These are phyloP conservation scores for Phytophthora uliginosa DNA, from an alignment of 352 stramenopile species.

Conservation along the genomic window DNA sequence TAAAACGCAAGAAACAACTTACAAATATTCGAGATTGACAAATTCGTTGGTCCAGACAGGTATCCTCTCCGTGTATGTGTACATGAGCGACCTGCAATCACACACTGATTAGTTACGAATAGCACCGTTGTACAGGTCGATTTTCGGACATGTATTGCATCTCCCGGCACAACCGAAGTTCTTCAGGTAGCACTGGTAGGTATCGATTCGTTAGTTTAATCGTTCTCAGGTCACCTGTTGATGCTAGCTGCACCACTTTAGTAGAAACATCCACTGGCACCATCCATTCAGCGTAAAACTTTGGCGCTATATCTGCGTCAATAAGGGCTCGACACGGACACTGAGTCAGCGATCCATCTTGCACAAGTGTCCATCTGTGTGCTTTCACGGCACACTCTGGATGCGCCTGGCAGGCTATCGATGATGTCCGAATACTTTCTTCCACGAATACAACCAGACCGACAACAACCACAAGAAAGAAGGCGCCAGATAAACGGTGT, in stretches of 20 bases:
- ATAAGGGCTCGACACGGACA: constrained; percentile 33
- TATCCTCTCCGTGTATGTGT: neutral
- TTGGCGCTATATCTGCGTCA: constrained; percentile 18
- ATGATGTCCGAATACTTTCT: constrained; percentile 18
- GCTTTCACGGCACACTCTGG: constrained; percentile 7
- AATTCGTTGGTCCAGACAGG: neutral
- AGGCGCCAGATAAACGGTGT: constrained; percentile 2
- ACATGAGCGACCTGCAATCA: neutral
- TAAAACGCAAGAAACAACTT: neutral
- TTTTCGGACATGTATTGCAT: neutral
- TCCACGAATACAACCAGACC: constrained; percentile 9
- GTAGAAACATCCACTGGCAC: constrained; percentile 13
- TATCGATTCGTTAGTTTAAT: constrained; percentile 27
- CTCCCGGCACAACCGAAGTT: constrained; percentile 12
- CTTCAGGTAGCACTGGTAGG: constrained; percentile 16
- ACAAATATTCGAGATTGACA: constrained; percentile 1
- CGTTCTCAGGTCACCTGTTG: constrained; percentile 15
- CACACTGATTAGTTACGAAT: neutral
- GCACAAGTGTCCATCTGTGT: constrained; percentile 18
- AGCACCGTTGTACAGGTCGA: neutral
- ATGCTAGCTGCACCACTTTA: constrained; percentile 21
- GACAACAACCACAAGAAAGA: constrained; percentile 5
- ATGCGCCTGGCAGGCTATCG: neutral
- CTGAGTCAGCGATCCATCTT: constrained; percentile 2
- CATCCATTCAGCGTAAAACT: constrained; percentile 19